phyloP scores from a whole-genome alignment of 805 yeast genomes.

The Yamadazyma ubonensis region DNA sequence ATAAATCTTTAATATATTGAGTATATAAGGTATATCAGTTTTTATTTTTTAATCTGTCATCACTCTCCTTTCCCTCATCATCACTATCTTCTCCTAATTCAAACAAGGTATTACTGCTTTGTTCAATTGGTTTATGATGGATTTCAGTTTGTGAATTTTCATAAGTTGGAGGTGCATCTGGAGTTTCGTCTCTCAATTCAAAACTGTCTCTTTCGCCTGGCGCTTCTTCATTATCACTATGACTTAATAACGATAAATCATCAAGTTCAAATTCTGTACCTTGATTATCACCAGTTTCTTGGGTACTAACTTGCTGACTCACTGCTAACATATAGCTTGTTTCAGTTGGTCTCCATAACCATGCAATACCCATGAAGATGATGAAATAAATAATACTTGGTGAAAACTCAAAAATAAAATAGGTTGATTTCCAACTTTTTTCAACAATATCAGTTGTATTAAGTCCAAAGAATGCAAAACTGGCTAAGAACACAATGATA shows the following conservation, averaged over 20 bases:
- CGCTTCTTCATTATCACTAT: conserved; percentile 36
- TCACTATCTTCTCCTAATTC: conserved; percentile 43
- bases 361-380: conserved; percentile 79
- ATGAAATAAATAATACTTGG: conserved; percentile 84
- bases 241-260: conserved; percentile 54
- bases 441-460: conserved; percentile 76
- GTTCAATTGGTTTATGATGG: conserved; percentile 14
- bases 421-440: conserved; percentile 87
- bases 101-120: conserved; percentile 33
- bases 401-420: conserved; percentile 91
- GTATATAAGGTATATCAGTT: conserved; percentile 2
- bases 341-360: conserved; percentile 97
- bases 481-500: conserved; percentile 67
- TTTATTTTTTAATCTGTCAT: conserved; percentile 19
- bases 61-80: conserved; percentile 27
- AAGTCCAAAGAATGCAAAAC: conserved; percentile 71
- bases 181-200: conserved; percentile 28
- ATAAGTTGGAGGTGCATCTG: conserved; percentile 33
- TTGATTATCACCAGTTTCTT: conserved; percentile 48
- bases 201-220: conserved; percentile 31
- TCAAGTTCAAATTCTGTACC: conserved; percentile 63
- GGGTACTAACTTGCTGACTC: conserved; percentile 87
- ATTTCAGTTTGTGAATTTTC: conserved; percentile 18
- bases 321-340: conserved; percentile 93
- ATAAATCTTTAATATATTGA: conserved; percentile 11